Percentiles rank a stretch among this genome's conserved stretches.
Conservation (phyloP, 805 yeast species). For the Jamesozyma hellenica region DNA sequence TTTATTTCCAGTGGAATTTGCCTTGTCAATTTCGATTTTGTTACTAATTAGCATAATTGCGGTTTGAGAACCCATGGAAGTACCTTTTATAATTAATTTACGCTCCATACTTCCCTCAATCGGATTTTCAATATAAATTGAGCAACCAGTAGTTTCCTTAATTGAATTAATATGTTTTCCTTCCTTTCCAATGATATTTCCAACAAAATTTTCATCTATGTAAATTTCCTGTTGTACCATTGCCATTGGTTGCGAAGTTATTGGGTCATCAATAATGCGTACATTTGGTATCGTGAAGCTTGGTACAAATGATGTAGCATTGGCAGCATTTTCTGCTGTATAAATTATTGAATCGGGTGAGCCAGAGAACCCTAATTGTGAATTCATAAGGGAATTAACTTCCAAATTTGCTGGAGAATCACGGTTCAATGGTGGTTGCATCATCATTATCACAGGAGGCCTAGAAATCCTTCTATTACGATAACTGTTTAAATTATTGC, state of each 20-base stretch:
- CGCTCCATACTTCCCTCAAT: constrained; percentile 48
- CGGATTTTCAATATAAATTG: constrained; percentile 57
- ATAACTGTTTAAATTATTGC: constrained; percentile 2
- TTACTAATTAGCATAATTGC: constrained; percentile 66
- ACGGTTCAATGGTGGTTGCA: constrained; percentile 5
- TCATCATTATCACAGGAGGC: constrained; percentile 8
- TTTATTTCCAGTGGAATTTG: constrained; percentile 20
- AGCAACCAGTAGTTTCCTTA: constrained; percentile 63
- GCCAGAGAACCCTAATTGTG: neutral
- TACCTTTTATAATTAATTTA: constrained; percentile 57
- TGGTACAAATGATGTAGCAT: constrained; percentile 21
- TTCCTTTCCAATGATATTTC: constrained; percentile 77
- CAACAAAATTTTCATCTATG: constrained; percentile 71
- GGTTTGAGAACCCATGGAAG: constrained; percentile 55
- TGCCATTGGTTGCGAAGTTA: constrained; percentile 25
- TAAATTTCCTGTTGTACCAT: constrained; percentile 53
- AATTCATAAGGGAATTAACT: constrained; percentile 3
- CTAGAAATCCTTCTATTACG: constrained; percentile 14
- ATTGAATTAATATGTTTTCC: constrained; percentile 76
- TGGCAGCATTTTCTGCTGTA: constrained; percentile 22
- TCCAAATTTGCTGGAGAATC: neutral
- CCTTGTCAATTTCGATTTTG: constrained; percentile 58
- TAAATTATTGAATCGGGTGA: constrained; percentile 8
- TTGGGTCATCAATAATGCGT: constrained; percentile 14
- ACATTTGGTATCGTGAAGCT: constrained; percentile 20